Evolutionary conservation across 2,329 filamentous ascomycete species (phyloP).

Genomic region (Neopestalotiopsis sp.): DNA sequence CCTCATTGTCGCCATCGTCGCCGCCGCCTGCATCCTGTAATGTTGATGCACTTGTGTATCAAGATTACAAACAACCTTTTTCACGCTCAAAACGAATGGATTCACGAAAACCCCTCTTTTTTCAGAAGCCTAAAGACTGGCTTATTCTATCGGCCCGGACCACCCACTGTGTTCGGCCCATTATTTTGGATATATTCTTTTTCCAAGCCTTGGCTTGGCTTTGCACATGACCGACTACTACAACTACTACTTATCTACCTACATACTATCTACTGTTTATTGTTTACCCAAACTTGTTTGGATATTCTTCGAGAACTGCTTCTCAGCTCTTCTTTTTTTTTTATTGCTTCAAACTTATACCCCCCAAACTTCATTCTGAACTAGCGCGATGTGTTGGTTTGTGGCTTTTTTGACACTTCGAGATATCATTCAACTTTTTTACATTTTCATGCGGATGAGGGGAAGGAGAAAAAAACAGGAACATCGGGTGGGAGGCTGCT

Average conservation of each 20-base stretch:
- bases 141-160: neutral
- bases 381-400: constrained; percentile 14
- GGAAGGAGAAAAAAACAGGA: neutral
- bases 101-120: neutral
- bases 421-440: neutral
- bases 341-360: constrained; percentile 18
- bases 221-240: constrained; percentile 12
- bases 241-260: constrained; percentile 3
- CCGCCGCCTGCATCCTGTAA: constrained; percentile 45
- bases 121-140: too few relatives aligned
- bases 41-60: neutral
- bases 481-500: neutral
- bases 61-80: neutral
- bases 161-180: neutral
- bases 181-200: constrained; percentile 14
- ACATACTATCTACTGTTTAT: constrained; percentile 15
- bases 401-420: constrained; percentile 7
- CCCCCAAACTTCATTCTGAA: constrained; percentile 9
- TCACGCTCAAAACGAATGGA: constrained; percentile 5
- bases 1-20: constrained; percentile 60
- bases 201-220: neutral
- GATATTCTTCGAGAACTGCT: constrained; percentile 3
- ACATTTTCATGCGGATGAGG: neutral
- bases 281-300: neutral
- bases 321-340: constrained; percentile 4